Conservation (phyloP, 805 yeast species). For the Komagataella kurtzmanii region DNA sequence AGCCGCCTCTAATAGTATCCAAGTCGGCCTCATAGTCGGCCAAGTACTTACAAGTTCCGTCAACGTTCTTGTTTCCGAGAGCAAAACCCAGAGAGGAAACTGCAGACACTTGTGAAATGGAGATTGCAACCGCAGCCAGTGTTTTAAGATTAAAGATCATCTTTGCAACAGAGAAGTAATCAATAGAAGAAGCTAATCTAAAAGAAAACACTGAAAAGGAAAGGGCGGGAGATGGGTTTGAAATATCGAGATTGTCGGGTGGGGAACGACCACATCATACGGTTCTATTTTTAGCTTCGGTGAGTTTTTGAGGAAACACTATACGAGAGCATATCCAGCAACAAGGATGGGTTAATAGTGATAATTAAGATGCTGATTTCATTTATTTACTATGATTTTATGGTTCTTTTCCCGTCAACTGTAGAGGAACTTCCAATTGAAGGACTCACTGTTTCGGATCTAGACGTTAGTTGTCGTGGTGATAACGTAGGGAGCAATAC, state of each 20-base stretch:
- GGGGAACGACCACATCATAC: background rate
- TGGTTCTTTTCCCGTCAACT: background rate
- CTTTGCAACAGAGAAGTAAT: background rate
- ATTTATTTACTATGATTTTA: background rate
- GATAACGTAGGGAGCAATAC: background rate
- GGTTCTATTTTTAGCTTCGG: background rate
- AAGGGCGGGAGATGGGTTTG: background rate
- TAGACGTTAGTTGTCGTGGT: background rate
- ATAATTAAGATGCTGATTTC: background rate
- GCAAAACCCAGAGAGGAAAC: constrained; percentile 50
- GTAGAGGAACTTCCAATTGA: background rate
- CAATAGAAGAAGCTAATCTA: background rate
- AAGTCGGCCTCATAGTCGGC: constrained; percentile 63
- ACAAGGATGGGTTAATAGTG: background rate
- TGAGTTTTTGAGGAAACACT: too few species aligned
- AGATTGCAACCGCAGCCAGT: background rate
- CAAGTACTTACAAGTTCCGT: constrained; percentile 65
- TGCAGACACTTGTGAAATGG: background rate
- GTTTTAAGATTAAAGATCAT: background rate
- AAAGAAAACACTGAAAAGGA: background rate
- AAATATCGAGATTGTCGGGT: background rate
- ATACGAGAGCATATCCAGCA: background rate
- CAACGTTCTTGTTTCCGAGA: constrained; percentile 69
- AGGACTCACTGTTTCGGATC: background rate
- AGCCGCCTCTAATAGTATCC: constrained; percentile 23